Evolutionary conservation across 2,329 filamentous ascomycete genomes (phyloP).

Genomic region (Karstenula rhodostoma): DNA sequence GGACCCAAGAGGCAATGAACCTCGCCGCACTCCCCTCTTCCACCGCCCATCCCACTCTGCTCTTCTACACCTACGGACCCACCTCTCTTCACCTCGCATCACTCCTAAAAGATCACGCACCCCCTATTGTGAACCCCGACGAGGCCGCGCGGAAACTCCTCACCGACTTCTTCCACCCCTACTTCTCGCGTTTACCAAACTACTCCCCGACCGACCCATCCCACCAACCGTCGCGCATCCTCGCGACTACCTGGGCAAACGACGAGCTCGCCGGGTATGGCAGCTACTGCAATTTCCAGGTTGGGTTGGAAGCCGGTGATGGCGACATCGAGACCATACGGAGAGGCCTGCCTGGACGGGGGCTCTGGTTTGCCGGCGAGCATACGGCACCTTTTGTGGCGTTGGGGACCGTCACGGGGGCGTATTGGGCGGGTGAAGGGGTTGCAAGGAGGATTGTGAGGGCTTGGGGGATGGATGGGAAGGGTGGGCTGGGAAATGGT

Average conservation of each 20-base stretch:
- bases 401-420: conserved; percentile 86
- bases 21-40: conserved; percentile 69
- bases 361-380: conserved; percentile 88
- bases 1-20: conserved; percentile 81
- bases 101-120: conserved; percentile 31
- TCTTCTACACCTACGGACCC: conserved; percentile 80
- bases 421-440: conserved; percentile 88
- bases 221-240: conserved; percentile 69
- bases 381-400: conserved; percentile 91
- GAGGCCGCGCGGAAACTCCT: conserved; percentile 58
- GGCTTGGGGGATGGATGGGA: conserved; percentile 53
- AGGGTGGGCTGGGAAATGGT: not conserved
- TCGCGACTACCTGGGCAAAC: conserved; percentile 79
- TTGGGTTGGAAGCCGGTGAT: conserved; percentile 74
- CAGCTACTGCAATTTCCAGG: conserved; percentile 85
- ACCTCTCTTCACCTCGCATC: conserved; percentile 44
- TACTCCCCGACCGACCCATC: conserved; percentile 63
- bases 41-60: conserved; percentile 77
- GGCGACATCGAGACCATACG: conserved; percentile 72
- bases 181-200: conserved; percentile 76
- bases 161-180: conserved; percentile 75
- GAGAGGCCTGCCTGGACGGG: conserved; percentile 65
- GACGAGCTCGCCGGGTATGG: conserved; percentile 84
- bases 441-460: conserved; percentile 72
- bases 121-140: conserved; percentile 50